Conservation (phyloP, 2,329 filamentous ascomycete genomes). For the Trichophyton equinum region DNA sequence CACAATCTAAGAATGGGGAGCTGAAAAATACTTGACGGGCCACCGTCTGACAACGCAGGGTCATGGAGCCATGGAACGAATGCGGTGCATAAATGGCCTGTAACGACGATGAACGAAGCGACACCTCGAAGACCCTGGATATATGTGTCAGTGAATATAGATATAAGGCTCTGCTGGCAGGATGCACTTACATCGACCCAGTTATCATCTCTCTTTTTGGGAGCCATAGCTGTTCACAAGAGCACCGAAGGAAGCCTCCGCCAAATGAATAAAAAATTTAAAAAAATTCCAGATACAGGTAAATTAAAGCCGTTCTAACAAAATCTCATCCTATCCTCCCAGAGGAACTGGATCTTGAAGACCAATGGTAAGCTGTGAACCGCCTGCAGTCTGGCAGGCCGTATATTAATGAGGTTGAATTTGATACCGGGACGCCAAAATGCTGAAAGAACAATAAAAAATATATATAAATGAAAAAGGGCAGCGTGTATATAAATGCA, state of each 20-base stretch:
- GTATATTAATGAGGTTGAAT: not conserved
- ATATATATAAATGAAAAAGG: not conserved
- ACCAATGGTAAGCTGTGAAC: not conserved
- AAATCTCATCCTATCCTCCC: conserved; percentile 1
- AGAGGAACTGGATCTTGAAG: not conserved
- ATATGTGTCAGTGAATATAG: not conserved
- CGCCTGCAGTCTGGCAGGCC: not conserved
- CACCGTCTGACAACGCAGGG: conserved; percentile 19
- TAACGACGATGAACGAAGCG: conserved; percentile 33
- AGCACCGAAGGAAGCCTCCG: not conserved
- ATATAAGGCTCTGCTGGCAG: not conserved
- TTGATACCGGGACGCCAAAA: not conserved
- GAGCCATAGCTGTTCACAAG: conserved; percentile 1
- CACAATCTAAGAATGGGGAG: conserved; percentile 19
- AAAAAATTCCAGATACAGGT: not conserved
- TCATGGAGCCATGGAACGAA: conserved; percentile 31
- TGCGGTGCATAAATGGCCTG: conserved; percentile 31
- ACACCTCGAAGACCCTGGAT: conserved; percentile 31
- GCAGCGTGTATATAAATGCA: not conserved
- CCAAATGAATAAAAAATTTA: not conserved
- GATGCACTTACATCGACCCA: conserved; percentile 16
- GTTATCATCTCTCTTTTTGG: conserved; percentile 16
- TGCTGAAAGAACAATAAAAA: not conserved
- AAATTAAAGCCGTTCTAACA: not conserved
- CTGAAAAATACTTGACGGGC: conserved; percentile 16